Evolutionary conservation across 371 early-diverging fungal species (phyloP), one percentile per base, ranked within the genome.

Genomic region (Mortierella sp.): DNA sequence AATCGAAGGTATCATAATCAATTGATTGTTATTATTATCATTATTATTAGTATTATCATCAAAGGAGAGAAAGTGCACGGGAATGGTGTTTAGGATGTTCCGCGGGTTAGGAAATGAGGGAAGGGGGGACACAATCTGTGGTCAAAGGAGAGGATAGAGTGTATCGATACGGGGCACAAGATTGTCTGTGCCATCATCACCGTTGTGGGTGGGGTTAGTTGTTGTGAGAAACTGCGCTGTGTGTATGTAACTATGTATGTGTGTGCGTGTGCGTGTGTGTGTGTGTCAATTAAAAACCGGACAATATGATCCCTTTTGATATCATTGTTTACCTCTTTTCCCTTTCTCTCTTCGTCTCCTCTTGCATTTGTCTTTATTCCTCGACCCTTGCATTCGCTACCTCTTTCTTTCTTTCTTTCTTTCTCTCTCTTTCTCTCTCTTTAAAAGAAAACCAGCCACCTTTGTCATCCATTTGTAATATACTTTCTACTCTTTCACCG

Each of bases 291-390:
- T 16, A 14, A 57, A 57, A 28, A 57, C 1, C 1, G 62, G 62
- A 62, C 22, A 62, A 62, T 45, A 35, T 60, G 60, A 60, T 60
- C 37, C 60, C 39, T 37, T 39, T 1, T 24, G 52, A 6, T 45
- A 24, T 39, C 18, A n/a, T 35, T 28, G 49, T 49, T 28, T 28
- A 12, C 20, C 52, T 35, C 28, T 43, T 20, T 37, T 24, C 39
- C 55, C 51, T 54, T 28, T 26, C 14, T 32, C 45, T 47, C 40
- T 64, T 51, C 10, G 16, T 55, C 52, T 28, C 37, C 45, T 63
- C 35, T 57, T 16, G 5, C 10, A 39, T 49, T 61, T 24, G 62
- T 26, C 47, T 37, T 35, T 35, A n/a, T 39, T 37, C 45, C 11
- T 57, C 30, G 39, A 1, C 54, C 43, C 26, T 51, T 61, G 35